Base-by-base conservation (phyloP, 768 basidiomycete genomes). In the Podaxis mareebaensis region DNA sequence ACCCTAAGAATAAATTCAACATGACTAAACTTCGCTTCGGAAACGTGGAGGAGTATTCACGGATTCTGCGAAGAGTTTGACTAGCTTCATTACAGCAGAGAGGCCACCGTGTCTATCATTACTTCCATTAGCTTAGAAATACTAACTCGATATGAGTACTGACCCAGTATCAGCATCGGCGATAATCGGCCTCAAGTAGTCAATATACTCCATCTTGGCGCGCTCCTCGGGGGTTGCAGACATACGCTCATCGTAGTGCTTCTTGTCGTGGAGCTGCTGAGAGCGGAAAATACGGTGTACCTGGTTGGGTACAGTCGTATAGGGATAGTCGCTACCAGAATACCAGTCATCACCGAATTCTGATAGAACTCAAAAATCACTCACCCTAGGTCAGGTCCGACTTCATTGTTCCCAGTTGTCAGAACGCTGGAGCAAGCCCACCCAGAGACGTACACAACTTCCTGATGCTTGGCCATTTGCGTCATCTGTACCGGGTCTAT, bases 401-500 rank as follows among this genome's bases (percentile, higher is more conserved):
- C 91, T 76, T 96, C 93, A 73, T 95, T 96, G 72, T 88, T 91
- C 7, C 89, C 92, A 1, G 95, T 95, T 4, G 95, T 95, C 57
- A 96, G 78, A 53, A 95, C 81, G 67, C 91, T 93, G 49, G 90
- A 92, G 26, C 87, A 83, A 13, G 92, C 94, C 95, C 95, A 96
- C 10, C 96, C 95, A 55, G 91, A 92, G n/a, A 98, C 79, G 69
- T 98, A 98, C 2, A 95, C 85, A 38, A 91, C 88, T 71, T 97
- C 91, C 69, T 93, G 91, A 69, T 92, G 84, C 58, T 78, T 79
- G 7, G 93, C 95, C 92, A 94, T 93, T 77, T 97, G 95, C 0
- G 93, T 95, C 91, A 95, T 93, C 77, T 93, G 95, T 13, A 95
- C 85, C 0, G 95, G 94, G 72, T 97, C 96, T 65, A 97, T 90